Base-by-base conservation (phyloP, 177 flowering plant species). In the Telopea speciosissima region DNA sequence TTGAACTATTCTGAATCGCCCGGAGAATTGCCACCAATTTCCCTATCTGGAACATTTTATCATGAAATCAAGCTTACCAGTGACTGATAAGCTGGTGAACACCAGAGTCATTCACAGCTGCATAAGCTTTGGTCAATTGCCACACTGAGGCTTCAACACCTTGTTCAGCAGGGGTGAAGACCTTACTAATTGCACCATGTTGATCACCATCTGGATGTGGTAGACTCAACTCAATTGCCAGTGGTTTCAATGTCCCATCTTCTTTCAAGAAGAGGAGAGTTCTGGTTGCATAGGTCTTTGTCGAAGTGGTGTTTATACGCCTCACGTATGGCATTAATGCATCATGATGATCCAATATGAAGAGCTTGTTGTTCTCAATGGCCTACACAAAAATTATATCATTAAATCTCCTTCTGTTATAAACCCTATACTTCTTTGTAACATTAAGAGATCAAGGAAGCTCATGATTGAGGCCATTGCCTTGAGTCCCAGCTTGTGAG, bases 61-160 rank as follows among this genome's bases (percentile, higher is more conserved):
- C n/a, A n/a, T n/a, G n/a, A n/a, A n/a, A n/a, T n/a, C n/a, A n/a
- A n/a, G n/a, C n/a, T 13, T 83, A 94, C 98, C 97, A 92, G 78
- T 95, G 99, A 76, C 97, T 95, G 24, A 90, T 82, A 40, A 95
- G 92, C 79, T 92, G 96, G 71, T 95, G 99, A 61, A 81, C 82
- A 63, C 99, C 99, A 3, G 97, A 88, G 78, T 95, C 97, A 68
- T 86, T 89, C 0, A 95, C 97, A 45, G 90, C 87, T 58, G 75
- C 97, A 77, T 95, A 90, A 72, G 97, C 99, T 78, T 95, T 95
- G 12, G 96, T 96, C 60, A 91, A 83, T 73, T 92, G 97, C 97
- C 96, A 92, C 0, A 88, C 77, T 0, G 93, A 79, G 21, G 82
- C 87, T 69, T 84, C 87, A 17, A 87, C 76, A 0, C 88, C 90